Percentiles rank a stretch among this genome's conserved stretches.
These are phyloP conservation scores for Lolium perenne DNA, from an alignment of 176 grass and related monocot genomes.

Conservation along the genomic window DNA sequence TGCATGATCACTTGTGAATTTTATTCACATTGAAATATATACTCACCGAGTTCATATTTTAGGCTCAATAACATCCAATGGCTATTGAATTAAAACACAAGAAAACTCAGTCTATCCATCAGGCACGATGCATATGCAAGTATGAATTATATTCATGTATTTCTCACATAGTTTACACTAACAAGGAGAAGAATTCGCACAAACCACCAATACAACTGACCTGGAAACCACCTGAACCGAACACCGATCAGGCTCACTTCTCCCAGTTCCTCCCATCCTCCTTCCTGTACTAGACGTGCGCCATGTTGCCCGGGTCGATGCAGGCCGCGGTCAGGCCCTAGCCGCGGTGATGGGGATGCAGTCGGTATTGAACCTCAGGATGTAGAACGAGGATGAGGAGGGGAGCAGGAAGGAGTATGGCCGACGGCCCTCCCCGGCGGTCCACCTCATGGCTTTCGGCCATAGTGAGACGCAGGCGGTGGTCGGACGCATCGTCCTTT, in stretches of 20 bases:
- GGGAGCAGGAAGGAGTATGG: background rate
- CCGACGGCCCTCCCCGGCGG: conserved; percentile 11
- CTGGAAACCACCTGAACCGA: background rate
- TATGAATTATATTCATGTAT: background rate
- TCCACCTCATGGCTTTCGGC: conserved; percentile 52
- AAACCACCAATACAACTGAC: background rate
- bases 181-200: background rate
- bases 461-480: conserved; percentile 46
- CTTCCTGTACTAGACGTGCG: conserved; percentile 51
- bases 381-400: conserved; percentile 65
- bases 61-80: no score
- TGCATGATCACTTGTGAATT: no score
- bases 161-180: background rate
- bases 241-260: background rate
- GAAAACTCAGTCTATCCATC: no score
- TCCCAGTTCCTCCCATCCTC: conserved; percentile 53
- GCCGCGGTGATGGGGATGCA: no score
- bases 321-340: conserved; percentile 62
- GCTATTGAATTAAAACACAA: no score
- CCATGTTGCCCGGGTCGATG: conserved; percentile 64
- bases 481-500: background rate
- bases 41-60: no score
- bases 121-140: background rate
- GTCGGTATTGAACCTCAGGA: conserved; percentile 69
- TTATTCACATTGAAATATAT: no score